Conservation (phyloP, 202 grass and related monocot species). For the Zizania palustris region DNA sequence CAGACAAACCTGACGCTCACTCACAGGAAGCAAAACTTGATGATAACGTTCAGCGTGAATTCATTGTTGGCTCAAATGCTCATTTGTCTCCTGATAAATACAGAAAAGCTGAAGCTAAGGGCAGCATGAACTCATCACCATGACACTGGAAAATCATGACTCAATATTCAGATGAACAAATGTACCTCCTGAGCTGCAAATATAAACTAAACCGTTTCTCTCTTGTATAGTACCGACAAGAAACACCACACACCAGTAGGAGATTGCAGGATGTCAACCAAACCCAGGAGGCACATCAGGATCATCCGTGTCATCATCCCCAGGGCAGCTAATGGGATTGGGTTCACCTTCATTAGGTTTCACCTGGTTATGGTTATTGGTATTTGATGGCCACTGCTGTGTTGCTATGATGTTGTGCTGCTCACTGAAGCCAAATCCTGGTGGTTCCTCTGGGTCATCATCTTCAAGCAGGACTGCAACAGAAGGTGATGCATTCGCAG, state of each 20-base stretch:
- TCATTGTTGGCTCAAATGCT: neutral
- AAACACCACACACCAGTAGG: neutral
- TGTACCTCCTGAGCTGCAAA: conserved; percentile 12
- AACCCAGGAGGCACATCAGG: conserved; percentile 69
- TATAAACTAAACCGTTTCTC: conserved; percentile 1
- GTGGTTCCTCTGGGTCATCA: conserved; percentile 71
- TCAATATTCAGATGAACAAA: conserved; percentile 12
- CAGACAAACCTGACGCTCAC: neutral
- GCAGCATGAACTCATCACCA: neutral
- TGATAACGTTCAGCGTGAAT: neutral
- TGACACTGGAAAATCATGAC: neutral
- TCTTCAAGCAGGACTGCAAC: conserved; percentile 45
- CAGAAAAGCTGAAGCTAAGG: neutral
- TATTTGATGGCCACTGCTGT: conserved; percentile 19
- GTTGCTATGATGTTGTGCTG: conserved; percentile 28
- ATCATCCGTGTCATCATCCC: conserved; percentile 49
- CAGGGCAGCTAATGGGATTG: conserved; percentile 10
- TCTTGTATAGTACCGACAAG: conserved; percentile 16
- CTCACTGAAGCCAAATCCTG: conserved; percentile 69
- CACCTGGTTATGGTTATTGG: conserved; percentile 26
- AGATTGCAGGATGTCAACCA: conserved; percentile 44
- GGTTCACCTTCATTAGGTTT: conserved; percentile 42
- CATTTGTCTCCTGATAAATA: conserved; percentile 15
- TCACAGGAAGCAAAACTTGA: conserved; percentile 5
- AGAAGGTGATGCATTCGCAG: conserved; percentile 34